Conservation (phyloP, 2,329 filamentous ascomycete genomes). For the Phaeophleospora eucalypticola region DNA sequence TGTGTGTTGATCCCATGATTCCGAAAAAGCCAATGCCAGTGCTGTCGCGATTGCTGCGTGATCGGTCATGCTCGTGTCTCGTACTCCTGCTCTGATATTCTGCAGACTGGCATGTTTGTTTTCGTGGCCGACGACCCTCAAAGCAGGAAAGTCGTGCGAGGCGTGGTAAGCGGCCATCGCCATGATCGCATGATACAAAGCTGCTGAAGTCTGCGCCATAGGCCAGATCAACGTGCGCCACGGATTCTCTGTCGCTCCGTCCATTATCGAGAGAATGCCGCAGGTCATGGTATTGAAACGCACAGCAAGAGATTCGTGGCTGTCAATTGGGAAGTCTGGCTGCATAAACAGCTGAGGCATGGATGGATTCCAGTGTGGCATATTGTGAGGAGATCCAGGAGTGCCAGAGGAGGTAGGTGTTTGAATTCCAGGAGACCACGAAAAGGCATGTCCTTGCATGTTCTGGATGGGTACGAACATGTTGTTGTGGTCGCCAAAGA, state of each 20-base stretch:
- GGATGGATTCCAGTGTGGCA: background rate
- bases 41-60: constrained; percentile 68
- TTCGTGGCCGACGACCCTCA: constrained; percentile 62
- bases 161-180: constrained; percentile 68
- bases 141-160: constrained; percentile 52
- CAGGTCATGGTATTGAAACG: constrained; percentile 65
- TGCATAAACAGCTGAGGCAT: constrained; percentile 15
- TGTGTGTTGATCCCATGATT: constrained; percentile 68
- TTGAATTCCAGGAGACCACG: constrained; percentile 17
- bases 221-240: constrained; percentile 71
- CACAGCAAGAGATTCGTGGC: constrained; percentile 58
- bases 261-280: constrained; percentile 66
- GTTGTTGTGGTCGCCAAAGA: constrained; percentile 14
- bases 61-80: constrained; percentile 54
- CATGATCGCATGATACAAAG: constrained; percentile 63
- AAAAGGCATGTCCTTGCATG: constrained; percentile 10
- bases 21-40: constrained; percentile 63
- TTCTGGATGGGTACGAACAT: constrained; percentile 15
- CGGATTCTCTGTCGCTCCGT: constrained; percentile 65
- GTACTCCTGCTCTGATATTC: constrained; percentile 55
- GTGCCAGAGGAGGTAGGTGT: constrained; percentile 12
- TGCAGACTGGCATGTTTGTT: constrained; percentile 64
- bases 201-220: constrained; percentile 59
- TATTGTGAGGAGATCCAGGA: background rate
- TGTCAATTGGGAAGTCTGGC: constrained; percentile 29